A percentile compares a stretch with the other conserved stretches of the same genome.
Evolutionary conservation across 306 rosid species (phyloP).

Genomic region (Vigna hirtella): DNA sequence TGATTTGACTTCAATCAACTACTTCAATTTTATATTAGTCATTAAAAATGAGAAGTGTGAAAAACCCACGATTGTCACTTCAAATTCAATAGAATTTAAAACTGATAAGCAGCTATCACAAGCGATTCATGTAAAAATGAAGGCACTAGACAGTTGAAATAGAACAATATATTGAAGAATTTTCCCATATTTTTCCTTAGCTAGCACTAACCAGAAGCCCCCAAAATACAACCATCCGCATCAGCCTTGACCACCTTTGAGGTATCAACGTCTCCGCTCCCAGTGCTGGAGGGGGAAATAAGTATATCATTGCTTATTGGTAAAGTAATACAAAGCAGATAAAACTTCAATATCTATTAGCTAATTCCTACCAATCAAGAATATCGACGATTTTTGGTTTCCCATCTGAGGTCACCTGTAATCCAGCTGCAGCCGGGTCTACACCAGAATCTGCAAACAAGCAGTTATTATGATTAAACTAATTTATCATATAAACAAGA

Average conservation of each 20-base stretch:
- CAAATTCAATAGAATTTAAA: constrained; percentile 32
- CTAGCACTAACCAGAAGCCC: constrained; percentile 82
- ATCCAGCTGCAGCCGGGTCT: constrained; percentile 98
- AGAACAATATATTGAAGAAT: neutral
- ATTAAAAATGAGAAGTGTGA: constrained; percentile 8
- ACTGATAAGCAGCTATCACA: constrained; percentile 41
- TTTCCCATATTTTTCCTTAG: constrained; percentile 4
- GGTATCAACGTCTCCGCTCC: constrained; percentile 95
- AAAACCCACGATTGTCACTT: constrained; percentile 32
- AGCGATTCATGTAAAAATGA: constrained; percentile 18
- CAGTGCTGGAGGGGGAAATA: constrained; percentile 60
- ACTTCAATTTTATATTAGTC: too few relatives aligned
- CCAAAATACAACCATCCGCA: constrained; percentile 69
- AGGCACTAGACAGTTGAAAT: constrained; percentile 31
- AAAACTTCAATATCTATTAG: constrained; percentile 26
- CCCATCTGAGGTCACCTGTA: constrained; percentile 95
- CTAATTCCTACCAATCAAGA: constrained; percentile 74
- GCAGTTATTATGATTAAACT: constrained; percentile 23
- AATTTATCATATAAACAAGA: constrained; percentile 5
- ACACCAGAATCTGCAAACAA: constrained; percentile 81
- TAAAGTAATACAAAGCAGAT: constrained; percentile 3
- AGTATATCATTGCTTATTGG: constrained; percentile 36
- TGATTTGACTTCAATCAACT: constrained; percentile 29
- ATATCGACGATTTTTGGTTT: constrained; percentile 87
- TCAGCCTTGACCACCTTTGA: constrained; percentile 91